Evolutionary conservation across 2,329 filamentous ascomycete species (phyloP).

Genomic region (Fusarium compactum): DNA sequence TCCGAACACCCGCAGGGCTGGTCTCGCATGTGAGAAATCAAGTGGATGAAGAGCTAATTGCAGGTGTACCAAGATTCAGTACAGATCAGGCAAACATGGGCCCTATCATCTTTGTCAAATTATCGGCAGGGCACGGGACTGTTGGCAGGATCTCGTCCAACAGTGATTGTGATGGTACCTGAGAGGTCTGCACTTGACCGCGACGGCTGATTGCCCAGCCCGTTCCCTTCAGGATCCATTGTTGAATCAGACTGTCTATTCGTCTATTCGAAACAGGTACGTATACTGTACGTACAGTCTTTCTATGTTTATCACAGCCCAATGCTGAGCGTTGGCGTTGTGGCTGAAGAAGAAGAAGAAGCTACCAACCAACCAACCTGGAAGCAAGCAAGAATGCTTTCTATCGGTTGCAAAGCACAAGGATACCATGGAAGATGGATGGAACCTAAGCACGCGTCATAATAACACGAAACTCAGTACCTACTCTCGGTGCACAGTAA

Average conservation of each 20-base stretch:
- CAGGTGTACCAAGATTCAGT: conserved; percentile 16
- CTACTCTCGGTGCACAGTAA: neutral
- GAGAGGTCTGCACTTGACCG: neutral
- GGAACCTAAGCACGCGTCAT: neutral
- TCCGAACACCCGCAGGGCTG: conserved; percentile 21
- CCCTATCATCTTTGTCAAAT: neutral
- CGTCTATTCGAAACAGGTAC: neutral
- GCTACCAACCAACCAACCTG: neutral
- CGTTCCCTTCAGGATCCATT: neutral
- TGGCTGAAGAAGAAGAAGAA: conserved; percentile 6
- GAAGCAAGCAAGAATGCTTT: neutral
- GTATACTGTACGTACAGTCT: neutral
- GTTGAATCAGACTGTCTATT: neutral
- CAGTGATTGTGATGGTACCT: neutral
- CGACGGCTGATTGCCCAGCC: neutral
- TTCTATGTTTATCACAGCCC: neutral
- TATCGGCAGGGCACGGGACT: neutral
- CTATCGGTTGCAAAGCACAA: neutral
- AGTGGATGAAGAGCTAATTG: conserved; percentile 11
- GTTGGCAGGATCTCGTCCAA: conserved; percentile 12
- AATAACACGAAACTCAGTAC: neutral
- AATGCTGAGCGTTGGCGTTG: neutral
- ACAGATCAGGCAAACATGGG: neutral
- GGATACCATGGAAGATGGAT: neutral
- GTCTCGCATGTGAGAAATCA: conserved; percentile 16